Conservation (phyloP, 2,329 filamentous ascomycete species). For the Ceratocystis smalleyi region DNA sequence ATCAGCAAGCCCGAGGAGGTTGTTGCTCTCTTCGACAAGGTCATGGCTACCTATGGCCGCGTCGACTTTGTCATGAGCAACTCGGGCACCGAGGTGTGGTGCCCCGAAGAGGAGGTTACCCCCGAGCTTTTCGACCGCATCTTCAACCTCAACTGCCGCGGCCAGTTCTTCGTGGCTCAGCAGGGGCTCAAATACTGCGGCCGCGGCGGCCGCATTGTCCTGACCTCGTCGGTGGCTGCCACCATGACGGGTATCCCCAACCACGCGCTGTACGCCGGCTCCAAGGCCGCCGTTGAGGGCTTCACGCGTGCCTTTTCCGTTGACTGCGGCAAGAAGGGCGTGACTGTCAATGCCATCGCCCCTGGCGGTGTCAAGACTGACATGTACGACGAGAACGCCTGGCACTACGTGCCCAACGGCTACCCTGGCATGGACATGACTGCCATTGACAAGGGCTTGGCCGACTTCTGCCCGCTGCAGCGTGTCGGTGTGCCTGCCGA, state of each 20-base stretch:
- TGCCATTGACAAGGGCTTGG: slow-evolving; percentile 39
- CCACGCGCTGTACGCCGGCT: slow-evolving; percentile 56
- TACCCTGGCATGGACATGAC: slow-evolving; percentile 35
- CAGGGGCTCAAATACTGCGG: slow-evolving; percentile 57
- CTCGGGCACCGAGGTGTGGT: slow-evolving; percentile 56
- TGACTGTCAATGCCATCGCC: slow-evolving; percentile 59
- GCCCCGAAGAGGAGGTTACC: slow-evolving; percentile 51
- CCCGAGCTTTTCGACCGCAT: slow-evolving; percentile 57
- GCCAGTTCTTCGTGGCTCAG: slow-evolving; percentile 65
- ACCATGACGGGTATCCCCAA: slow-evolving; percentile 51
- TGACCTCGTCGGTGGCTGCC: slow-evolving; percentile 56
- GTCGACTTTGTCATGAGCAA: slow-evolving; percentile 60
- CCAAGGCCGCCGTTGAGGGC: slow-evolving; percentile 57
- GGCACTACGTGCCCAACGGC: slow-evolving; percentile 47
- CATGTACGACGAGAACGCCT: slow-evolving; percentile 59
- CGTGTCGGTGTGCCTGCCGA: slow-evolving; percentile 43
- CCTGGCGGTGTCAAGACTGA: slow-evolving; percentile 61
- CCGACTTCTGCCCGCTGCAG: slow-evolving; percentile 42
- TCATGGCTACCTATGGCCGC: slow-evolving; percentile 49
- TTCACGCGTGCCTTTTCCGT: slow-evolving; percentile 57
- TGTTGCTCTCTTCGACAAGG: slow-evolving; percentile 47
- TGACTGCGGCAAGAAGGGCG: slow-evolving; percentile 51
- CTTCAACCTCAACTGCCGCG: slow-evolving; percentile 55
- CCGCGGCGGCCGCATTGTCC: slow-evolving; percentile 53
- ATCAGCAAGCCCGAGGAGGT: slow-evolving; percentile 46